Base-by-base conservation (phyloP, 305 asterid species). In the Solanum hybrid region DNA sequence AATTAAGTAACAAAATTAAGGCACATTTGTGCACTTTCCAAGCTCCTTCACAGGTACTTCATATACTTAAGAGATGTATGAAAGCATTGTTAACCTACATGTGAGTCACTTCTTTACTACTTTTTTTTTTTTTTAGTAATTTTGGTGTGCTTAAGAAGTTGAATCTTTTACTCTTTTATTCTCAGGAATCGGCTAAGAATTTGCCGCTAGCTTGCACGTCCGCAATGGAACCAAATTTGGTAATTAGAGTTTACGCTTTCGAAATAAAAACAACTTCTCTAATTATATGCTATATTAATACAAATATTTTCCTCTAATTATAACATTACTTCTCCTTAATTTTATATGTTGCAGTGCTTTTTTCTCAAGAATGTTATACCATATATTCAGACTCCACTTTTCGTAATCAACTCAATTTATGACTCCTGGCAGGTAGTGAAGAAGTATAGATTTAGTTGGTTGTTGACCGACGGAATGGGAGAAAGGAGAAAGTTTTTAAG, bases 151-250 rank as follows among this genome's bases (percentile, higher is more conserved):
- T 34, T 34, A 77, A 77, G 8, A 77, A 11, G 69, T 17, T 27
- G 34, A 71, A 71, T 10, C 6, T 5, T 78, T 78, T 11, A 0
- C 22, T 38, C 7, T 79, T 35, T 84, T 22, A 90, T 90, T 93
- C n/a, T 6, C 6, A 95, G 98, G 97, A 94, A 86, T 95, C 96
- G 10, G 93, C 96, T 6, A 95, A 93, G 92, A 93, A 93, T 90
- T 84, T 96, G 93, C 93, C 95, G 1, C 2, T 2, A 1, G n/a
- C 86, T 45, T 8, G 24, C 88, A 93, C 97, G 88, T 94, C 93
- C 2, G 91, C 73, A 90, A 90, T 93, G 95, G 92, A 92, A 42
- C 37, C 96, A 3, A 90, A 92, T 56, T 92, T 95, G 91, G 98
- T 96, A 92, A 76, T 75, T 31, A 3, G 94, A 80, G 36, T 14